A percentile compares a stretch with the other conserved stretches of the same genome.
Conservation (phyloP, 495 filamentous ascomycete species). For the Opeltia flavorubescens region DNA sequence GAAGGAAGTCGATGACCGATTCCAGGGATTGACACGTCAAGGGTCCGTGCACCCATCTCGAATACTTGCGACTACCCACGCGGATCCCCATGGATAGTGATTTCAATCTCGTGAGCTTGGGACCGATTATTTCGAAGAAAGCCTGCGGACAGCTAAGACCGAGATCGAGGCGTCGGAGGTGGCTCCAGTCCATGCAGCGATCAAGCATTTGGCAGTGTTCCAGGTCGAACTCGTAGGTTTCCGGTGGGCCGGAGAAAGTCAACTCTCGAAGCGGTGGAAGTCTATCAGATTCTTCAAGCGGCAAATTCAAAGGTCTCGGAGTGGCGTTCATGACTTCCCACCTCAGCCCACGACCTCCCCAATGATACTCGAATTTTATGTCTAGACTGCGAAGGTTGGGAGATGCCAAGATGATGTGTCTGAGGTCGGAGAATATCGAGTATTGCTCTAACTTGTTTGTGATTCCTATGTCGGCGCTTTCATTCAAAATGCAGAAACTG, state of each 20-base stretch:
- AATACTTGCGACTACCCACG: neutral
- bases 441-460: neutral
- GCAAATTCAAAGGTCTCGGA: neutral
- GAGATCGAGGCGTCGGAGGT: neutral
- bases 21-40: neutral
- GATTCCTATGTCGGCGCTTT: neutral
- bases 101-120: neutral
- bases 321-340: neutral
- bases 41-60: neutral
- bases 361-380: neutral
- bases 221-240: neutral
- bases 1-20: neutral
- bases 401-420: neutral
- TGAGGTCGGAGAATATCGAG: neutral
- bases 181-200: neutral
- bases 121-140: neutral
- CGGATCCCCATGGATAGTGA: neutral
- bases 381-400: neutral
- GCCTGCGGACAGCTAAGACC: neutral
- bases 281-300: neutral
- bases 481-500: neutral
- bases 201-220: neutral
- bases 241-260: neutral
- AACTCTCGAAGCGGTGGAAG: neutral
- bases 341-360: neutral